Conservation (phyloP, 169 alveolate genomes). For the Eimeria acervulina region DNA sequence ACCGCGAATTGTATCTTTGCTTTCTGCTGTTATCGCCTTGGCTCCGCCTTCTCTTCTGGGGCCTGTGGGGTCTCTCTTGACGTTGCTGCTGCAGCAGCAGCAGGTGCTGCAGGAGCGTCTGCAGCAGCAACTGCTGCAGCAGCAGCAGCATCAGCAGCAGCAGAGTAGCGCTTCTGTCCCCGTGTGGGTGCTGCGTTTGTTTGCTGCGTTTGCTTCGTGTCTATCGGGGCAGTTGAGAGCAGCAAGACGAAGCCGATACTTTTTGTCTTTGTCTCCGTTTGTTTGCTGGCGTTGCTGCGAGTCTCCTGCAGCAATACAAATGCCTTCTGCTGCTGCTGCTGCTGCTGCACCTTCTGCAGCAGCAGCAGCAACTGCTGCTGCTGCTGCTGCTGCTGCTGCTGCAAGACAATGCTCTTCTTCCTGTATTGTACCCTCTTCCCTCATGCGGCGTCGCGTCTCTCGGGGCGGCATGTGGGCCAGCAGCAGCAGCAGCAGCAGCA, state of each 20-base stretch:
- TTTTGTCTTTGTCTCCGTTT: not conserved
- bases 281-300: not conserved
- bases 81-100: slow-evolving; percentile 70
- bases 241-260: not conserved
- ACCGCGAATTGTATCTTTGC: slow-evolving; percentile 1
- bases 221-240: not conserved
- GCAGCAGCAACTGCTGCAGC: too few species aligned
- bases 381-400: too few species aligned
- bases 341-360: too few species aligned
- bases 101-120: slow-evolving; percentile 38
- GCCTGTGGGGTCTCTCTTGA: slow-evolving; percentile 25
- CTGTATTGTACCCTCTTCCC: not conserved
- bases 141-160: slow-evolving; percentile 37
- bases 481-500: not conserved
- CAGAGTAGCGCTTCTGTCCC: slow-evolving; percentile 8
- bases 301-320: too few species aligned
- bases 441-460: not conserved
- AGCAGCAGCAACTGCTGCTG: too few species aligned
- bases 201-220: slow-evolving; percentile 25
- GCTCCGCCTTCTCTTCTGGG: slow-evolving; percentile 64
- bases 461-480: not conserved
- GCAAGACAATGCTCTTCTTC: not conserved
- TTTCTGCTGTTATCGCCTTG: slow-evolving; percentile 58
- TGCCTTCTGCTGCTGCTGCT: too few species aligned
- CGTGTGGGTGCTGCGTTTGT: slow-evolving; percentile 58